Conservation (phyloP, 192 early-diverging fungal genomes). For the Coemansia sp. region DNA sequence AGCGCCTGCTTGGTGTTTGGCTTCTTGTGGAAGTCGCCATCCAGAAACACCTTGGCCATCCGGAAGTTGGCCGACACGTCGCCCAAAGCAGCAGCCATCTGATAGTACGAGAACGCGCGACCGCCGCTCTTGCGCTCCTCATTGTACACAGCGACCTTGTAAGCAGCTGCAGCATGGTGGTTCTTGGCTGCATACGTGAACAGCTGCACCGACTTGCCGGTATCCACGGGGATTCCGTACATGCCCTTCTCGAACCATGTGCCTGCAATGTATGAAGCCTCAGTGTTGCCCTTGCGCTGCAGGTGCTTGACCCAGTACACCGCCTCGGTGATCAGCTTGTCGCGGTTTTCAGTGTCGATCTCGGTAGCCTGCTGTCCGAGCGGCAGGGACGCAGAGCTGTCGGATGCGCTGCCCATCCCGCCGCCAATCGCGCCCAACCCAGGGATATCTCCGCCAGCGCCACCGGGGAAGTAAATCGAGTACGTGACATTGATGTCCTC, state of each 20-base stretch:
- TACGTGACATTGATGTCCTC: constrained; percentile 54
- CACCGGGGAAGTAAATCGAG: constrained; percentile 51
- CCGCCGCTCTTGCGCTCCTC: constrained; percentile 63
- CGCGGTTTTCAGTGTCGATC: constrained; percentile 45
- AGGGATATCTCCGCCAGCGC: constrained; percentile 6
- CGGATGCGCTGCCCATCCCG: constrained; percentile 23
- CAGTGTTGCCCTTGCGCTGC: constrained; percentile 66
- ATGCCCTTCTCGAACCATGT: constrained; percentile 68
- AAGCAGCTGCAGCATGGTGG: constrained; percentile 65
- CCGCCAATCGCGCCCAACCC: constrained; percentile 1
- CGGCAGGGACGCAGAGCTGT: constrained; percentile 49
- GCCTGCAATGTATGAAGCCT: constrained; percentile 75
- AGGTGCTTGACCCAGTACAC: constrained; percentile 73
- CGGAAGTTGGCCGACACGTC: constrained; percentile 71
- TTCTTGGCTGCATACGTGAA: constrained; percentile 66
- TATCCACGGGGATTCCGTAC: constrained; percentile 59
- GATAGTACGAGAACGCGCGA: constrained; percentile 67
- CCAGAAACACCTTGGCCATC: constrained; percentile 72
- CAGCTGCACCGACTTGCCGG: constrained; percentile 65
- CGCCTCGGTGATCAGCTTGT: constrained; percentile 61
- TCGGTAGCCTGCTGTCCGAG: constrained; percentile 49
- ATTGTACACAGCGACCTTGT: constrained; percentile 62
- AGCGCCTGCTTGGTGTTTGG: constrained; percentile 76
- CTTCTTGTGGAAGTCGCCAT: constrained; percentile 68
- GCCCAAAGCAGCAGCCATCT: constrained; percentile 67